A percentile compares a stretch with the other conserved stretches of the same genome.
phyloP scores from a whole-genome alignment of 2,329 filamentous ascomycete species.

The Sordariomycetes sp. region DNA sequence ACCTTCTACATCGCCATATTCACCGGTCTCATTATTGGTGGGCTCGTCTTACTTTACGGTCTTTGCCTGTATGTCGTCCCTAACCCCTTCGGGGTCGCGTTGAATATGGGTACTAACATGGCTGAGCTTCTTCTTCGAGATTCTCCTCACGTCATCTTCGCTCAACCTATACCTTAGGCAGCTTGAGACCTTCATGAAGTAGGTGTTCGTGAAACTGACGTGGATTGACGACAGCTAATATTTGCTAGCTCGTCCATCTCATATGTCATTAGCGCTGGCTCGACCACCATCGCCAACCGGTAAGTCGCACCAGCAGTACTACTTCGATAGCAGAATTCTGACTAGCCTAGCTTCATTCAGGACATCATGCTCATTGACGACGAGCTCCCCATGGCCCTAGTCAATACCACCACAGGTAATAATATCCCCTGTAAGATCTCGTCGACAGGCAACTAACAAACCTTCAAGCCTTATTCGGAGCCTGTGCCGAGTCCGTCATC shows the following conservation, averaged over 20 bases:
- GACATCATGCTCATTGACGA: slow-evolving; percentile 1
- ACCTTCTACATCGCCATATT: neutral
- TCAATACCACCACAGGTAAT: neutral
- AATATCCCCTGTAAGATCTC: no score
- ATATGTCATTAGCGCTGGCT: neutral
- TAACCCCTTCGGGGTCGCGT: neutral
- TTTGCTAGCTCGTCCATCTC: neutral
- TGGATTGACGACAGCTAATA: neutral
- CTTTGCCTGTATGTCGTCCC: neutral
- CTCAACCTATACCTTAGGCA: neutral
- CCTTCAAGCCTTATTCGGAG: neutral
- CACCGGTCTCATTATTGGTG: neutral
- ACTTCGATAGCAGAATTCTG: neutral
- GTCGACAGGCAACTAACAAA: neutral
- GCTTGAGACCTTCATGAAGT: neutral
- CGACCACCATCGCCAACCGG: neutral
- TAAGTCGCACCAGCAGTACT: neutral
- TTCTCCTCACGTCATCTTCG: neutral
- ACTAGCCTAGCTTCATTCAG: neutral
- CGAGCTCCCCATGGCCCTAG: neutral
- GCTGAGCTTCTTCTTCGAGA: neutral
- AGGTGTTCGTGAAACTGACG: neutral
- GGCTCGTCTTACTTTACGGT: neutral
- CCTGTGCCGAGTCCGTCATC: slow-evolving; percentile 22
- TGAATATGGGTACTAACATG: neutral